These are phyloP conservation scores for Penicillium freii DNA, from an alignment of 2,329 filamentous ascomycete species.

Conservation along the genomic window DNA sequence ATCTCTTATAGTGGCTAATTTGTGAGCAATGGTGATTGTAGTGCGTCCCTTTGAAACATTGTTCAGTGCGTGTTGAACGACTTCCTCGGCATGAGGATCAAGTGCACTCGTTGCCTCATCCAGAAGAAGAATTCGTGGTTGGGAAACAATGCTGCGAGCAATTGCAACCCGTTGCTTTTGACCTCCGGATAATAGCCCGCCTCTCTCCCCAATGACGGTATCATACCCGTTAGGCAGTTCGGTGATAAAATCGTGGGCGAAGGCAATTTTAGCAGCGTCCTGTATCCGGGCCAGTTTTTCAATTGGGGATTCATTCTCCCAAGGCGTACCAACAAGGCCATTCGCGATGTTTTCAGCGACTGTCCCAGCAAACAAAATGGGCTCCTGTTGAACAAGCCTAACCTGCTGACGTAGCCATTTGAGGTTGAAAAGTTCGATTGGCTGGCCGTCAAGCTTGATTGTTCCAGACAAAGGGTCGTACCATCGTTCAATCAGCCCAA, in stretches of 20 bases:
- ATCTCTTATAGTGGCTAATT: conserved; percentile 44
- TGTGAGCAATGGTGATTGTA: conserved; percentile 45
- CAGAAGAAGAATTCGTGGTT: conserved; percentile 79
- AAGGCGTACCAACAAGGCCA: conserved; percentile 61
- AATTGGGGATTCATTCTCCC: conserved; percentile 61
- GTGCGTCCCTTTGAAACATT: conserved; percentile 59
- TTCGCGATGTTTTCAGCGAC: conserved; percentile 75
- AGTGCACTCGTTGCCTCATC: conserved; percentile 89
- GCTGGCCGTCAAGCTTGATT: conserved; percentile 40
- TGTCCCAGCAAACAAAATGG: conserved; percentile 76
- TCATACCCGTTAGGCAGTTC: conserved; percentile 75
- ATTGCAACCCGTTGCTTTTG: conserved; percentile 92
- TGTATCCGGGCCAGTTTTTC: conserved; percentile 32
- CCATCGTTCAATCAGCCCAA: conserved; percentile 69
- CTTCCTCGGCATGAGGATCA: conserved; percentile 81
- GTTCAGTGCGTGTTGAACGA: conserved; percentile 81
- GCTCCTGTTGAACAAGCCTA: conserved; percentile 58
- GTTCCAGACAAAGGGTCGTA: conserved; percentile 52
- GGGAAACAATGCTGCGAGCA: conserved; percentile 73
- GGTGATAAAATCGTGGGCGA: conserved; percentile 78
- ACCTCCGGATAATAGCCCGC: conserved; percentile 80
- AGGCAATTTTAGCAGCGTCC: conserved; percentile 20
- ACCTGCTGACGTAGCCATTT: conserved; percentile 26
- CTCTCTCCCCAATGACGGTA: conserved; percentile 80
- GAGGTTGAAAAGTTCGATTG: conserved; percentile 37